Base-by-base conservation (phyloP, 2,329 filamentous ascomycete genomes). In the Ceratocystis destructans region DNA sequence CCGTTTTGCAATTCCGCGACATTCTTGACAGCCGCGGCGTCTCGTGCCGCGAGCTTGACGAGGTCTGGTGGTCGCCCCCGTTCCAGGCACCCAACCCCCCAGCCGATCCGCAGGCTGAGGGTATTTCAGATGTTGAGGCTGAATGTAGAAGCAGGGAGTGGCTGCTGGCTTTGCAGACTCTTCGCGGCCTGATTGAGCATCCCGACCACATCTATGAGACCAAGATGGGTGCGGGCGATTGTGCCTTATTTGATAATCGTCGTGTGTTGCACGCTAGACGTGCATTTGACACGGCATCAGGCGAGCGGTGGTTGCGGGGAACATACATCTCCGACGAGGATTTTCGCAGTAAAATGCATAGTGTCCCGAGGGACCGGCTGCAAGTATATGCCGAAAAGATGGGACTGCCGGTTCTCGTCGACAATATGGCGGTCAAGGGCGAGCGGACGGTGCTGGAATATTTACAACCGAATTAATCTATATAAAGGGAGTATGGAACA, bases 191-290 rank as follows among this genome's bases (percentile, higher is more conserved):
- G 0, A 75, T 94, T 28, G 85, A 89, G 69, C 72, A 78, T 0
- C 76, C 80, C 0, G 73, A 77, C 3, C 83, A 83, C 68, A 75
- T 90, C 64, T 87, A 87, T 72, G 81, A 93, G 77, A 79, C 87
- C 67, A 87, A 87, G 75, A 78, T 96, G 74, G 78, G 84, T 65
- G 85, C 88, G 3, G 94, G 93, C 2, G 89, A 96, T 72, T 96
- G 90, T 73, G 91, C 92, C 12, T 81, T 99, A n/a, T 97, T 99
- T 73, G 87, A 96, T 73, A 97, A 97, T 73, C 77, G 85, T 68
- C 81, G 93, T 20, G 80, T 96, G n/a, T 75, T 96, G 72, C 94
- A 97, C 77, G 93, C 91, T 0, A 80, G 94, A 3, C 82, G 79
- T 17, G 83, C 85, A 37, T 97, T 97, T 75, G 85, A 93, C 73